These are phyloP conservation scores for Lactarius quietus DNA, from an alignment of 768 basidiomycete genomes.

Conservation along the genomic window DNA sequence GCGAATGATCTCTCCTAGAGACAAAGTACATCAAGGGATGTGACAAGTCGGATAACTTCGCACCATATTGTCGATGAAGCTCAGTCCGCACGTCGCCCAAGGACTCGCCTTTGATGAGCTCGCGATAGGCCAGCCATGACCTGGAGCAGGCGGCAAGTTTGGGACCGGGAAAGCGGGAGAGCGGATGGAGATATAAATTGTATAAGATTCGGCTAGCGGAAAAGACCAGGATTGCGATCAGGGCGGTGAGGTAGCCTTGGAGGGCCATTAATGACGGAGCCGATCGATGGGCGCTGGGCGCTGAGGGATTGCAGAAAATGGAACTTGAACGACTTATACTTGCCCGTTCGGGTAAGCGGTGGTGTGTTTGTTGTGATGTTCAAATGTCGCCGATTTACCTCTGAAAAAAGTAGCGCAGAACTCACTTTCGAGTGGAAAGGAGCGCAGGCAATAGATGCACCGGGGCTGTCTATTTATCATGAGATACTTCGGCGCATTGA, in stretches of 20 bases:
- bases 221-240: background rate
- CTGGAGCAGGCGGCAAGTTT: background rate
- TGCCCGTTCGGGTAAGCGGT: no score
- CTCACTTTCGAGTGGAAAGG: no score
- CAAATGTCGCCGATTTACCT: no score
- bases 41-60: background rate
- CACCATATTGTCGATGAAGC: slow-evolving; percentile 5
- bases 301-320: no score
- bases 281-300: no score
- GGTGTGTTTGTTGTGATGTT: no score
- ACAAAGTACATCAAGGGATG: background rate
- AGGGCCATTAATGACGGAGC: background rate
- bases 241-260: background rate
- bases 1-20: slow-evolving; percentile 4
- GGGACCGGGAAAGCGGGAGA: background rate
- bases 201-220: background rate
- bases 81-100: background rate
- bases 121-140: background rate
- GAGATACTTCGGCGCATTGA: no score
- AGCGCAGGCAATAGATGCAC: no score
- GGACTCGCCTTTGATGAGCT: background rate
- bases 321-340: no score
- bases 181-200: background rate
- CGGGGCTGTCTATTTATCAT: no score
- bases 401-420: no score